Base-by-base conservation (phyloP, 2,329 filamentous ascomycete species). In the Ophiostoma populinum region DNA sequence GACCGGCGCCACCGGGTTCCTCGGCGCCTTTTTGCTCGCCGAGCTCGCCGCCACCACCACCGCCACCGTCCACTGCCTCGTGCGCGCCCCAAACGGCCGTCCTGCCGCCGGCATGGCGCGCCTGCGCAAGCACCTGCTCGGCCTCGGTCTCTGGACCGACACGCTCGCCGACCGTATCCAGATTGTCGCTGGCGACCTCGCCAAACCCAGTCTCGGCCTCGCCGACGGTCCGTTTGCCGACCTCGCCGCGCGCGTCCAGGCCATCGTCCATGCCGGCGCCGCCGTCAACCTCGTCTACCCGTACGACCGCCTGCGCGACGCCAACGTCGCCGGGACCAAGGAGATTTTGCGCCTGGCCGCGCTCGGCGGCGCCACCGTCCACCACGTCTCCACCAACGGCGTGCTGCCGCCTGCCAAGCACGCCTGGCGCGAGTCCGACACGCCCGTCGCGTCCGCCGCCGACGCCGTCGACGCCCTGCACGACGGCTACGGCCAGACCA, bases 271-370 rank as follows among this genome's bases (percentile, higher is more conserved):
- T 49, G 75, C 79, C 24, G 80, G 73, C 18, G 80, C 80, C 5
- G 80, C 75, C 1, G 80, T 87, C 47, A 83, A 83, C 49, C 59
- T 87, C 32, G 78, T 87, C 0, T 86, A 87, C 44, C 80, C 80
- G 0, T 86, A 86, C 44, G 80, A 80, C 27, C 76, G 79, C 0
- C 59, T 87, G 44, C 67, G 79, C 35, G 70, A 66, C 34, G 70
- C 79, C 38, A 87, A 87, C 45, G 75, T 87, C 3, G 71, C 70
- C n/a, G 80, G 80, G n/a, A 85, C 80, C 1, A 61, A 69, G 27
- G 79, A 86, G 49, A 68, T 86, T 25, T 54, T 87, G 34, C 75
- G 80, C 28, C 59, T 87, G 18, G 80, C 80, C 0, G 65, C 68
- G 9, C 19, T 66, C 24, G 67, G 64, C 17, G 74, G 74, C 10